Evolutionary conservation across 2,329 filamentous ascomycete species (phyloP).

Genomic region (Colletotrichum melonis): DNA sequence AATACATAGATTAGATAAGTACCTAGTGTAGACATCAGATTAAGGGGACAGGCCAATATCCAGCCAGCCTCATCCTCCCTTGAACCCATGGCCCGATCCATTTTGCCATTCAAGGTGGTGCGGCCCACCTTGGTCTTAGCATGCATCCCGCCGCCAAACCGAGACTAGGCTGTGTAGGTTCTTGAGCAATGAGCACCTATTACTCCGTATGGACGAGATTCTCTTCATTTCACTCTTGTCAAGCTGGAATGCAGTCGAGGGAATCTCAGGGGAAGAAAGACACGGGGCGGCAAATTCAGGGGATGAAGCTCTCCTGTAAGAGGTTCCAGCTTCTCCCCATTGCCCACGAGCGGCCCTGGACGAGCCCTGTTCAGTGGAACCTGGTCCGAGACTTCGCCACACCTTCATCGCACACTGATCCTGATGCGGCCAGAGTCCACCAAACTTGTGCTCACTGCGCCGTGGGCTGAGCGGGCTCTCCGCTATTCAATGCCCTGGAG

Average conservation of each 20-base stretch:
- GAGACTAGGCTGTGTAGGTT: conserved; percentile 4
- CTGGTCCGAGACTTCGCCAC: conserved; percentile 21
- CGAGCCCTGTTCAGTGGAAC: conserved; percentile 27
- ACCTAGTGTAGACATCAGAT: neutral
- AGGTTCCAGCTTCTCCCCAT: neutral
- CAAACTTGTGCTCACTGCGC: neutral
- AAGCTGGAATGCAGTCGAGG: neutral
- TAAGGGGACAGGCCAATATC: neutral
- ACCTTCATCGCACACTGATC: neutral
- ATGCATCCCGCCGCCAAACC: neutral
- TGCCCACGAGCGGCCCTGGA: neutral
- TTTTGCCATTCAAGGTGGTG: neutral
- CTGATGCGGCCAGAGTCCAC: neutral
- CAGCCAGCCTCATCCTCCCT: conserved; percentile 12
- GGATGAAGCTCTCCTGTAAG: neutral
- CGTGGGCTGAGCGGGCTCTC: neutral
- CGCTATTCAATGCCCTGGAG: conserved; percentile 2
- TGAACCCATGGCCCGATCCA: neutral
- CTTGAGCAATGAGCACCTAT: neutral
- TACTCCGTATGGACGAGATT: neutral
- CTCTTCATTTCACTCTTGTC: neutral
- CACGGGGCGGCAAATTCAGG: conserved; percentile 18
- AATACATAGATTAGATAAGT: neutral
- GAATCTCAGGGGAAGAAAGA: conserved; percentile 2
- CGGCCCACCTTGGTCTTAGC: neutral